These are phyloP conservation scores for Fusarium solani-melongenae DNA, from an alignment of 2,329 filamentous ascomycete species.

Conservation along the genomic window DNA sequence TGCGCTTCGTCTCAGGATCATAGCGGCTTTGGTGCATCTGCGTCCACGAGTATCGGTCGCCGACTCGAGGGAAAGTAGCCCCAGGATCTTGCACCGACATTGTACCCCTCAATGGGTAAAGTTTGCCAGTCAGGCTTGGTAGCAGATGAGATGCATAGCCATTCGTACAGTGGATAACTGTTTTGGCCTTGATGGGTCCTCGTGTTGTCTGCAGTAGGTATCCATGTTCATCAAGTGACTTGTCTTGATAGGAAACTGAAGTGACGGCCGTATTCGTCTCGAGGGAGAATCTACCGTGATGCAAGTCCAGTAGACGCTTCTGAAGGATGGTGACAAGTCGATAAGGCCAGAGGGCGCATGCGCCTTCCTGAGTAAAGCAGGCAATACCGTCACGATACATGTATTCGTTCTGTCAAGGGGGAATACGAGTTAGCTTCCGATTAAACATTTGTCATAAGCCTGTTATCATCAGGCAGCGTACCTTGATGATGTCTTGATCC, in stretches of 20 bases:
- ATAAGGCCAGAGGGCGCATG: constrained; percentile 61
- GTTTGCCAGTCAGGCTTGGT: constrained; percentile 55
- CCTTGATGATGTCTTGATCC: not conserved
- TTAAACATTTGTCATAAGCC: not conserved
- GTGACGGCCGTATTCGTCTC: constrained; percentile 49
- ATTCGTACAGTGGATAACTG: constrained; percentile 68
- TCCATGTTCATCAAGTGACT: constrained; percentile 43
- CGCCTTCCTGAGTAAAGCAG: constrained; percentile 52
- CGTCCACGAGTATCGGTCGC: constrained; percentile 56
- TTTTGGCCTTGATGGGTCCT: constrained; percentile 55
- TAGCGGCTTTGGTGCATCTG: constrained; percentile 54
- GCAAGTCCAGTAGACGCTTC: constrained; percentile 47
- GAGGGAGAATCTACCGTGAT: constrained; percentile 46
- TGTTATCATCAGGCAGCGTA: too few relatives aligned
- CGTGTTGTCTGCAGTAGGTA: constrained; percentile 56
- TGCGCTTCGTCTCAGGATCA: constrained; percentile 58
- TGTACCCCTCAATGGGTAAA: constrained; percentile 55
- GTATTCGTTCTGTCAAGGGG: not conserved
- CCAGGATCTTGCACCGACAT: constrained; percentile 60
- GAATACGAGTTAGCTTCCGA: not conserved
- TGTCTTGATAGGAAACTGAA: constrained; percentile 26
- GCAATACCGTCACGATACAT: constrained; percentile 11
- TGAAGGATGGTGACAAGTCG: constrained; percentile 56
- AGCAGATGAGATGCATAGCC: constrained; percentile 61
- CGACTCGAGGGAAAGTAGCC: constrained; percentile 34